Evolutionary conservation across 2,329 filamentous ascomycete genomes (phyloP).

Genomic region (Didymella pomorum): DNA sequence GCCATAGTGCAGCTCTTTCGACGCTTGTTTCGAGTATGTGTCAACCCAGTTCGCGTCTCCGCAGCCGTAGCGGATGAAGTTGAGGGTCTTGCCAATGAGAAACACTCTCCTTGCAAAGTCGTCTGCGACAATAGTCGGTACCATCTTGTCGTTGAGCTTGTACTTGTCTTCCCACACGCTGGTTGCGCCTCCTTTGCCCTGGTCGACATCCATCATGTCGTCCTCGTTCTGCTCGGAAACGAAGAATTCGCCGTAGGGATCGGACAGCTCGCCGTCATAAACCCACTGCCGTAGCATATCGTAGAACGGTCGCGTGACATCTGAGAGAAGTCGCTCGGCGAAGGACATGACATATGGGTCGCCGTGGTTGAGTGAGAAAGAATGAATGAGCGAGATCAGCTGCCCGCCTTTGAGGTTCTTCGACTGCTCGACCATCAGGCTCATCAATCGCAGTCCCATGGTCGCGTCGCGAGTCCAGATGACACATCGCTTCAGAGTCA

Average conservation of each 20-base stretch:
- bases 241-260: constrained; percentile 95
- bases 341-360: constrained; percentile 94
- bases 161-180: constrained; percentile 99
- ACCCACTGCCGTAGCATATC: constrained; percentile 97
- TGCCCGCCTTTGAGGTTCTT: constrained; percentile 85
- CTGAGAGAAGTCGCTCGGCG: constrained; percentile 84
- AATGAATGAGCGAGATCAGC: constrained; percentile 91
- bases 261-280: constrained; percentile 96
- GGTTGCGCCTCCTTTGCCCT: constrained; percentile 67
- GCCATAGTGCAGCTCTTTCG: constrained; percentile 89
- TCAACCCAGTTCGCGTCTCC: constrained; percentile 95
- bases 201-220: constrained; percentile 52
- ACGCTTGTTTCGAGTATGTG: constrained; percentile 89
- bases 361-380: constrained; percentile 90
- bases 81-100: constrained; percentile 94
- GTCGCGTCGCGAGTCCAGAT: constrained; percentile 98
- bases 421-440: constrained; percentile 90
- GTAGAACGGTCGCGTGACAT: constrained; percentile 94
- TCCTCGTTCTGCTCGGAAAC: constrained; percentile 79
- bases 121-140: constrained; percentile 89
- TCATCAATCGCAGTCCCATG: constrained; percentile 93
- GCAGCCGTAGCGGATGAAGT: constrained; percentile 97
- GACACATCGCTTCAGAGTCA: constrained; percentile 93
- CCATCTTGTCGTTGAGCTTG: constrained; percentile 81
- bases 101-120: constrained; percentile 98